phyloP scores from a whole-genome alignment of 768 basidiomycete species.

The Suillus paluster region DNA sequence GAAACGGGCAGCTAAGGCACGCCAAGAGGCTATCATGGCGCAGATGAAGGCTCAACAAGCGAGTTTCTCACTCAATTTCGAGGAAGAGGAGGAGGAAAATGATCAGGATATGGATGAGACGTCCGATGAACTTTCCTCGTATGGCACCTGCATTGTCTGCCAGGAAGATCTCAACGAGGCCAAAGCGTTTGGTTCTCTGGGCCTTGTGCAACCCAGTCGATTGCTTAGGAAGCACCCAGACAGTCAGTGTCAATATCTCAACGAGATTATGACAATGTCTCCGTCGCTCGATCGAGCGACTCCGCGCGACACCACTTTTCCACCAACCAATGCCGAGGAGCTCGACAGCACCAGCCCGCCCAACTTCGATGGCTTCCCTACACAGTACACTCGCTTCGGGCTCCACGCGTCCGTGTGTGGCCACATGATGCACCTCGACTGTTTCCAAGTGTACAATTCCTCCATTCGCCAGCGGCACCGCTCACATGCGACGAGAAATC shows the following conservation, averaged over 20 bases:
- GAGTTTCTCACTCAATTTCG: slow-evolving; percentile 80
- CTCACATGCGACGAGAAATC: slow-evolving; percentile 87
- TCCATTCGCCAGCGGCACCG: slow-evolving; percentile 89
- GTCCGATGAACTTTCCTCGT: slow-evolving; percentile 55
- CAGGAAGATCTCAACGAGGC: slow-evolving; percentile 86
- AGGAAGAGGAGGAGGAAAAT: slow-evolving; percentile 74
- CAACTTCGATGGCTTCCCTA: slow-evolving; percentile 77
- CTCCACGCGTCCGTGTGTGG: slow-evolving; percentile 88
- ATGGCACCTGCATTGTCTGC: slow-evolving; percentile 97
- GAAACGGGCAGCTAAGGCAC: slow-evolving; percentile 83
- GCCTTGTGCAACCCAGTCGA: slow-evolving; percentile 86
- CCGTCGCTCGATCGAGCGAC: slow-evolving; percentile 65
- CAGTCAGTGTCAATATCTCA: slow-evolving; percentile 59
- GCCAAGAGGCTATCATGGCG: slow-evolving; percentile 94
- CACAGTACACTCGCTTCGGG: slow-evolving; percentile 79
- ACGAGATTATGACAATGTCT: slow-evolving; percentile 70
- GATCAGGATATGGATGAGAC: slow-evolving; percentile 52
- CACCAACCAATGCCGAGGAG: slow-evolving; percentile 28
- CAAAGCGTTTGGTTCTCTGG: slow-evolving; percentile 83
- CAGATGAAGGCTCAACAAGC: slow-evolving; percentile 95
- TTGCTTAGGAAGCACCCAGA: slow-evolving; percentile 81
- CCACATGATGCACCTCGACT: slow-evolving; percentile 96
- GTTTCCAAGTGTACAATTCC: slow-evolving; percentile 87
- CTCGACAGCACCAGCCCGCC: slow-evolving; percentile 48
- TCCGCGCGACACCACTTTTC: slow-evolving; percentile 40